Evolutionary conservation across 805 yeast species (phyloP).

Genomic region (Sugiyamaella lignohabitans): DNA sequence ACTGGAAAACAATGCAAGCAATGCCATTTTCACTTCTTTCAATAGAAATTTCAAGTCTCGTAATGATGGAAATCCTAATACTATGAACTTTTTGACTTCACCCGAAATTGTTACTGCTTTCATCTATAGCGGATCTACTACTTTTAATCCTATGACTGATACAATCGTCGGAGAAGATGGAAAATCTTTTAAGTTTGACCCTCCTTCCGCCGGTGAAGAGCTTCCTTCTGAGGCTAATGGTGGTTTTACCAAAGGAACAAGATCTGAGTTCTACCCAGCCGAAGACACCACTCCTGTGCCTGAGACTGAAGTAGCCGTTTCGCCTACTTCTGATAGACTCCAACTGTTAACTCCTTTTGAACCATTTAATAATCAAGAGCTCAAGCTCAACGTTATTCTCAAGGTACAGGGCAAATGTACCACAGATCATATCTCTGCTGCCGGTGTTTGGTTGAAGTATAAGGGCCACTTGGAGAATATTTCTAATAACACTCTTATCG

Average conservation of each 20-base stretch:
- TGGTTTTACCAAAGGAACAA: slow-evolving; percentile 68
- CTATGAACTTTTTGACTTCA: slow-evolving; percentile 97
- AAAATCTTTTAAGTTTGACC: slow-evolving; percentile 63
- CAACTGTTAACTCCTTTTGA: slow-evolving; percentile 79
- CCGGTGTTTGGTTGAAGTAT: slow-evolving; percentile 97
- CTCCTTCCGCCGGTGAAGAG: slow-evolving; percentile 77
- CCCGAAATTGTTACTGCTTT: slow-evolving; percentile 97
- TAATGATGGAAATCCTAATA: slow-evolving; percentile 96
- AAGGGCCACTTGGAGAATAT: slow-evolving; percentile 97
- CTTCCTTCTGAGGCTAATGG: slow-evolving; percentile 53
- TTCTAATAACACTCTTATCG: slow-evolving; percentile 89
- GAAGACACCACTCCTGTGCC: slow-evolving; percentile 58
- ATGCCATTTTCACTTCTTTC: slow-evolving; percentile 93
- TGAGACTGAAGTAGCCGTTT: slow-evolving; percentile 56
- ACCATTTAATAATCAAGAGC: slow-evolving; percentile 81
- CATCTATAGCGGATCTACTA: slow-evolving; percentile 89
- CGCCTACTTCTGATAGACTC: slow-evolving; percentile 85
- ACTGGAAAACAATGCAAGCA: slow-evolving; percentile 48
- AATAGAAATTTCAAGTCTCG: slow-evolving; percentile 97
- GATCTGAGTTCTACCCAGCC: slow-evolving; percentile 69
- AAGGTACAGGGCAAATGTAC: slow-evolving; percentile 98
- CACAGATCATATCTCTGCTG: slow-evolving; percentile 97
- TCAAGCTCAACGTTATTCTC: slow-evolving; percentile 65
- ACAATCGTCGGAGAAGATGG: slow-evolving; percentile 63
- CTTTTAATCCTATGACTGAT: slow-evolving; percentile 88